These are phyloP conservation scores for Bipolaris oryzae DNA, from an alignment of 2,329 filamentous ascomycete species.

Conservation along the genomic window DNA sequence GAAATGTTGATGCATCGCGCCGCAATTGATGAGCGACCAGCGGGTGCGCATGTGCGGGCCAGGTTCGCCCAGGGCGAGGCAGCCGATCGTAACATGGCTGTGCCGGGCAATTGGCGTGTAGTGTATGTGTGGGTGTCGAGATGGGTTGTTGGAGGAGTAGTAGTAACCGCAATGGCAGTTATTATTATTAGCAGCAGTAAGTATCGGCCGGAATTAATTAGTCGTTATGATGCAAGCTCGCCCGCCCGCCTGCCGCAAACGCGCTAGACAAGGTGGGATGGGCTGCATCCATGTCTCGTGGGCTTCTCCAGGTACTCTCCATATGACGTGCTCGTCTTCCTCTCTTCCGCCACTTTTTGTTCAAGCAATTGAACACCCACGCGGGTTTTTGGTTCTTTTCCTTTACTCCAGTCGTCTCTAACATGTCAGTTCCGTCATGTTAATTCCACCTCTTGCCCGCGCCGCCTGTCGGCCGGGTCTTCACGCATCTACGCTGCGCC, in stretches of 20 bases:
- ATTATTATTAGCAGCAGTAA: not conserved
- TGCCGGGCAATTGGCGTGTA: conserved; percentile 34
- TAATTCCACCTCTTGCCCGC: conserved; percentile 45
- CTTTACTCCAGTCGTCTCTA: conserved; percentile 7
- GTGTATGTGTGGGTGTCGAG: conserved; percentile 11
- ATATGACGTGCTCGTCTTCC: not conserved
- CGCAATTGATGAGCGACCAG: conserved; percentile 21
- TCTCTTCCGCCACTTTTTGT: not conserved
- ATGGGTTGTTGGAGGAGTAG: not conserved
- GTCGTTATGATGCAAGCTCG: conserved; percentile 19
- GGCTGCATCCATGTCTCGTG: not conserved
- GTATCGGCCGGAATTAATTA: not conserved
- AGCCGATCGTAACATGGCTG: conserved; percentile 41
- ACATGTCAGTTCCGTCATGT: conserved; percentile 41
- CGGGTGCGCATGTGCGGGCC: conserved; percentile 21
- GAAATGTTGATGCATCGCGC: conserved; percentile 54
- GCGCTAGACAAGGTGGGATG: conserved; percentile 13
- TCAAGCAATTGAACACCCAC: conserved; percentile 11
- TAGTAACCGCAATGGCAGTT: not conserved
- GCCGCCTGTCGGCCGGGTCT: conserved; percentile 40
- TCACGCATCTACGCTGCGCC: conserved; percentile 25
- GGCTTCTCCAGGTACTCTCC: conserved; percentile 7
- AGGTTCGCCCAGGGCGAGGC: conserved; percentile 35
- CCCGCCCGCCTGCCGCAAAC: conserved; percentile 7
- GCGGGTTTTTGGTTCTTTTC: conserved; percentile 1